Evolutionary conservation across 2,329 filamentous ascomycete genomes (phyloP), one percentile per base, ranked within the genome.

Genomic region (Pseudocercospora musae): DNA sequence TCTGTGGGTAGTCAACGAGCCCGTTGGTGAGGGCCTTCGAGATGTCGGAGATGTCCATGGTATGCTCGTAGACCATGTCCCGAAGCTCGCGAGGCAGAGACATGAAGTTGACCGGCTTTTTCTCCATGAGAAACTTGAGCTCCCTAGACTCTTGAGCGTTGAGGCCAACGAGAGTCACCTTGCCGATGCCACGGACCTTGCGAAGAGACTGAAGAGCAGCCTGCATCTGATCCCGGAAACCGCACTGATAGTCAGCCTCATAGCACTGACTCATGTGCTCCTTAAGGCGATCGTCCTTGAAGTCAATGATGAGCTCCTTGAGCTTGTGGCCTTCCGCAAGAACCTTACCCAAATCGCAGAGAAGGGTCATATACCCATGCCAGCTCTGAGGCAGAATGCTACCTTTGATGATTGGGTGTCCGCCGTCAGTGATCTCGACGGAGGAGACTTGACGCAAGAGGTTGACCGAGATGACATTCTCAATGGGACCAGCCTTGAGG

Each of bases 341-440:
- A 20, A 68, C 53, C 1, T 63, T 27, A n/a, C 62, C 66, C 20
- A 75, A 62, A 50, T 72, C 48, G 31, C 59, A 56, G 54, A 72
- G 40, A 10, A 72, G 64, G 11, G 53, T 62, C 56, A 68, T 71
- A 59, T 74, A 69, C 10, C 73, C 73, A 40, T 55, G 25, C 69
- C 72, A 75, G 29, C 66, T 68, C 10, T 49, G 42, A 8, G 59
- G 21, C 4, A 69, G 60, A 15, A 63, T 65, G 23, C 57, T 60
- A 33, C 59, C 42, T 29, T 66, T 18, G 64, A 98, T 82, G 60
- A 96, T 88, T 25, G 97, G 80, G 76, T 90, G 94, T 13, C 94
- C 95, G 65, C 89, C 83, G 13, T 87, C 86, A 75, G 97, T 92
- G 62, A 99, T 86, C 68, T 89, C 89, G 78, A 97, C 68, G 58